Evolutionary conservation across 2,329 filamentous ascomycete species (phyloP).

Genomic region (Colletotrichum somersetense): DNA sequence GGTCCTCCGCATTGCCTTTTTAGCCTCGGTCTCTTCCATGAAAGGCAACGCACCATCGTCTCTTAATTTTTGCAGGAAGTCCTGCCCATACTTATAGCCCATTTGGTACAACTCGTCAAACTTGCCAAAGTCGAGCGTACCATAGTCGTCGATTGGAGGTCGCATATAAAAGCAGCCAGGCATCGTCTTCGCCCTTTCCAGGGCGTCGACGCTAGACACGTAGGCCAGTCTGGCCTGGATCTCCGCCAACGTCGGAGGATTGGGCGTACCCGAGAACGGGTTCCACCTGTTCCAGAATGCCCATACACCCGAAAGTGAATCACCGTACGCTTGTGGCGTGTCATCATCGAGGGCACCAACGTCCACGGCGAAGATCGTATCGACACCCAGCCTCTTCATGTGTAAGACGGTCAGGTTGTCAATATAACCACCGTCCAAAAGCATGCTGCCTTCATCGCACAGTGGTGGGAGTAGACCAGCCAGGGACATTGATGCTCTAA

Average conservation of each 20-base stretch:
- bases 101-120: slow-evolving; percentile 97
- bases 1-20: slow-evolving; percentile 80
- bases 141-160: slow-evolving; percentile 92
- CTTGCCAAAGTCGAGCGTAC: slow-evolving; percentile 94
- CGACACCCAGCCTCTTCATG: slow-evolving; percentile 94
- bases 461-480: slow-evolving; percentile 92
- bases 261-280: slow-evolving; percentile 87
- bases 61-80: slow-evolving; percentile 81
- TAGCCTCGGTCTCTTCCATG: slow-evolving; percentile 80
- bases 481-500: slow-evolving; percentile 95
- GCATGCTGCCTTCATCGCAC: slow-evolving; percentile 96
- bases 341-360: slow-evolving; percentile 94
- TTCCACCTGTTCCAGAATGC: slow-evolving; percentile 97
- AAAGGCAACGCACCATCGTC: slow-evolving; percentile 81
- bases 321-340: slow-evolving; percentile 91
- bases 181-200: slow-evolving; percentile 92
- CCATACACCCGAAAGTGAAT: slow-evolving; percentile 96
- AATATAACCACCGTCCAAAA: slow-evolving; percentile 95
- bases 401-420: slow-evolving; percentile 97
- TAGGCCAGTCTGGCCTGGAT: slow-evolving; percentile 96
- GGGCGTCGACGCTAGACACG: slow-evolving; percentile 92
- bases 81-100: slow-evolving; percentile 87
- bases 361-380: slow-evolving; percentile 95
- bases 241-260: slow-evolving; percentile 93
- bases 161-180: slow-evolving; percentile 96